Evolutionary conservation across 2,329 filamentous ascomycete genomes (phyloP), one percentile per base, ranked within the genome.

Genomic region (Aspergillus floridensis): DNA sequence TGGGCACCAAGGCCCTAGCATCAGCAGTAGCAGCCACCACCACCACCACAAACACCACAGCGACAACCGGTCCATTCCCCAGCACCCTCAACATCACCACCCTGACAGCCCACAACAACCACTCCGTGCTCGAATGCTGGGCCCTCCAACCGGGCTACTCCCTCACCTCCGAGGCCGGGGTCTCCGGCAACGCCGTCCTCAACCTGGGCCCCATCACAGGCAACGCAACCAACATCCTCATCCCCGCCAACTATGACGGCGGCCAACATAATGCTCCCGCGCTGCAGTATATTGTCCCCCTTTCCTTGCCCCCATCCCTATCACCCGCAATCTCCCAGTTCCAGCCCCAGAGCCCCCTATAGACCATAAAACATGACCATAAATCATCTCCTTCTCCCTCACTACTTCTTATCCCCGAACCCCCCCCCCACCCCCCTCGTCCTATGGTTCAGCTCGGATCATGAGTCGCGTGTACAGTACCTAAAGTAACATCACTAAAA

Each of bases 101-200:
- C 19, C 60, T 81, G 26, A 66, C 66, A 48, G 74, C 74, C 1
- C 65, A 61, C 16, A 68, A 76, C 56, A 74, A 75, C 56, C 67
- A 68, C 4, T 81, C 80, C 8, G 72, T 71, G 7, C 64, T 82
- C 4, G 77, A 81, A 67, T 82, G 79, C 73, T 82, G 79, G 79
- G 74, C 78, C 58, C 63, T 82, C 7, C 62, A 70, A 10, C 63
- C 71, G 3, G 73, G 74, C 12, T 78, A 78, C 56, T 31, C 66
- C n/a, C 65, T 62, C 1, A 73, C 75, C 8, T 57, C 66, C 6
- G 56, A 67, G n/a, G 57, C 73, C 6, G 78, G 77, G 2, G 71
- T 69, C 2, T 32, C 66, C 1, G 77, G 77, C 3, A 61, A 75
- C 0, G 56, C 65, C 7, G 57, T 62, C 21, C 61, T 77, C 2